These are phyloP conservation scores for Rickenella mellea DNA, from an alignment of 768 basidiomycete species.

Conservation along the genomic window DNA sequence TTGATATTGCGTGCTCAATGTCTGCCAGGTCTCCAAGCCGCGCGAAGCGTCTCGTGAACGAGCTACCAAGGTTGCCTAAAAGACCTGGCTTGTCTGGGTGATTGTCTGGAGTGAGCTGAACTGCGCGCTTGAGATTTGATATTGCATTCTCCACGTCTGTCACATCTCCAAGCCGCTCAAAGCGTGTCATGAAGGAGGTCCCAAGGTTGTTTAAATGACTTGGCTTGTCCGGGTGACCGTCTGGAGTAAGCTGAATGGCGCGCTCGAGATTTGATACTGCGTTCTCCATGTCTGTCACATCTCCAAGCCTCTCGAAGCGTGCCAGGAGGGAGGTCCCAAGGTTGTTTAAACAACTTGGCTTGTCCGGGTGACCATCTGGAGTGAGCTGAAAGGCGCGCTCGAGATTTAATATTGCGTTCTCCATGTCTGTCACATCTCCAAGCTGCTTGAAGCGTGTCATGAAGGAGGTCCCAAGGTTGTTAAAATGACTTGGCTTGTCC, in stretches of 20 bases:
- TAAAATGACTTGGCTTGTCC: not conserved
- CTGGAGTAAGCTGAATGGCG: conserved; percentile 6
- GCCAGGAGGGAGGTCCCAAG: conserved; percentile 3
- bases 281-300: conserved; percentile 5
- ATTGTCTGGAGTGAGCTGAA: conserved; percentile 6
- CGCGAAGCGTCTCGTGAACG: conserved; percentile 2
- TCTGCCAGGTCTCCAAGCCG: conserved; percentile 3
- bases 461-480: not conserved
- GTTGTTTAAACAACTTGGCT: conserved; percentile 4
- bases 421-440: not conserved
- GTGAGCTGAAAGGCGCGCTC: not conserved
- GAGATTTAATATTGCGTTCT: not conserved
- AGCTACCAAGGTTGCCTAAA: conserved; percentile 6
- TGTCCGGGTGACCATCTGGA: conserved; percentile 7
- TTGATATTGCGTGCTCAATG: conserved; percentile 1
- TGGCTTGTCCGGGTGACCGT: conserved; percentile 6
- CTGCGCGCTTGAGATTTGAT: not conserved
- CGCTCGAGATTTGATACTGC: conserved; percentile 1
- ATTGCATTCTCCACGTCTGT: conserved; percentile 3
- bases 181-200: not conserved
- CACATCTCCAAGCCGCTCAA: conserved; percentile 5
- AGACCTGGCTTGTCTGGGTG: conserved; percentile 4
- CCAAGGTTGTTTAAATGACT: conserved; percentile 6
- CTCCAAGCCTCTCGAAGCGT: conserved; percentile 7
- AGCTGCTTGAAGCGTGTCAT: not conserved